These are phyloP conservation scores for Kingdonia uniflora DNA, from an alignment of 164 flowering plant genomes.

Conservation along the genomic window DNA sequence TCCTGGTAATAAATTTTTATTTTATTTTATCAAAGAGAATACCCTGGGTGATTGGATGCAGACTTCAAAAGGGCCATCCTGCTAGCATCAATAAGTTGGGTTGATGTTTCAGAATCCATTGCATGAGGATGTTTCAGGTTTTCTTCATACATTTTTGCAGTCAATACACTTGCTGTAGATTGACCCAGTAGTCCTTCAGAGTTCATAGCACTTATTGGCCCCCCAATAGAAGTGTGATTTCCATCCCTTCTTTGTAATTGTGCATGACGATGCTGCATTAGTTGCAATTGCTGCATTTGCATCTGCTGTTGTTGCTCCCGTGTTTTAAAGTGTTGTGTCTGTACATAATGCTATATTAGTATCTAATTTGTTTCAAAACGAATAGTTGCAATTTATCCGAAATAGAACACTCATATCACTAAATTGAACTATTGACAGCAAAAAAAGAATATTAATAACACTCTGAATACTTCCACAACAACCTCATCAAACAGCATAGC, in stretches of 20 bases:
- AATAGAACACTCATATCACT: too few relatives aligned
- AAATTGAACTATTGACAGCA: too few relatives aligned
- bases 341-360: too few relatives aligned
- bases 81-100: slow-evolving; percentile 62
- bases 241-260: slow-evolving; percentile 66
- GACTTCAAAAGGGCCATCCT: slow-evolving; percentile 78
- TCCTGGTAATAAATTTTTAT: too few relatives aligned
- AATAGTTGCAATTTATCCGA: too few relatives aligned
- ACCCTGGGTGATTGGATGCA: slow-evolving; percentile 69
- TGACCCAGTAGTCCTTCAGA: slow-evolving; percentile 69
- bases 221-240: slow-evolving; percentile 47
- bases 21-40: slow-evolving; percentile 2
- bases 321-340: slow-evolving; percentile 61
- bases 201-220: slow-evolving; percentile 46
- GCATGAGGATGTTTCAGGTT: slow-evolving; percentile 62
- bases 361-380: too few relatives aligned
- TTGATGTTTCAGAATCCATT: slow-evolving; percentile 61
- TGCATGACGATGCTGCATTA: slow-evolving; percentile 63
- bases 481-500: not conserved
- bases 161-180: slow-evolving; percentile 63
- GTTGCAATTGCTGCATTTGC: slow-evolving; percentile 75
- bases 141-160: slow-evolving; percentile 74
- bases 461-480: not conserved
- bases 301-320: slow-evolving; percentile 64
- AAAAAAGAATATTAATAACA: not conserved